A percentile compares a stretch with the other conserved stretches of the same genome.
Evolutionary conservation across 176 grass and related monocot genomes (phyloP).

Genomic region (Secale cereale): DNA sequence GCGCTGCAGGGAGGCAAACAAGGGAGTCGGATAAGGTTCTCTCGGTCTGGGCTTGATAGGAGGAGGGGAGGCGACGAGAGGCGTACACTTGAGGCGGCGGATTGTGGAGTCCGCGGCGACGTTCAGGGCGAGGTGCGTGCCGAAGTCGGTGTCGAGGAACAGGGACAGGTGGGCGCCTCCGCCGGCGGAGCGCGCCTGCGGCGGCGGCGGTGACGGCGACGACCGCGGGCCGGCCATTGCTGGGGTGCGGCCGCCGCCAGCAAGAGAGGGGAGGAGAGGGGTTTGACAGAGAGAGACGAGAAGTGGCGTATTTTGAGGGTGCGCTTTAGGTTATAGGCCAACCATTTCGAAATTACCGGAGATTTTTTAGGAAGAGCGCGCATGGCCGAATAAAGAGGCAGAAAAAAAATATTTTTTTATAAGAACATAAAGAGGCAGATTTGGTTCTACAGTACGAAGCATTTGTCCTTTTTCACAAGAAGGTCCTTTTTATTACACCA

Average conservation of each 20-base stretch:
- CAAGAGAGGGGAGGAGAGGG: not conserved
- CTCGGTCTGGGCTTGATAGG: not conserved
- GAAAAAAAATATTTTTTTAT: too few species aligned
- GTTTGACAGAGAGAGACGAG: not conserved
- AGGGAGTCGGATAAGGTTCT: not conserved
- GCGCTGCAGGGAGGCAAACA: conserved; percentile 18
- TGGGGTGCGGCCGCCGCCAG: conserved; percentile 16
- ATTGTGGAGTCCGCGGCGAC: conserved; percentile 41
- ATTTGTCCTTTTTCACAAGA: too few species aligned
- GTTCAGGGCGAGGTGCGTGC: conserved; percentile 44
- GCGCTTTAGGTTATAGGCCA: not conserved
- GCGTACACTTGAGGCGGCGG: conserved; percentile 58
- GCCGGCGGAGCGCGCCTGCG: not conserved
- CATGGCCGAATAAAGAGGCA: too few species aligned
- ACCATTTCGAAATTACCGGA: too few species aligned
- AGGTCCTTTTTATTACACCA: too few species aligned
- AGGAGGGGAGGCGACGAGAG: not conserved
- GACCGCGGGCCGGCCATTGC: conserved; percentile 24
- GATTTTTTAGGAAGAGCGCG: too few species aligned
- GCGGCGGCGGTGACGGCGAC: not conserved
- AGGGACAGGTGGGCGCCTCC: conserved; percentile 14
- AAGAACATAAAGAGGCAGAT: too few species aligned
- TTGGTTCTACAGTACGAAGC: too few species aligned
- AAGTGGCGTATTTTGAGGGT: not conserved
- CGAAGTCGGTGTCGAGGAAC: conserved; percentile 60